Evolutionary conservation across 108 stramenopile species (phyloP).

Genomic region (Chaetoceros muelleri): DNA sequence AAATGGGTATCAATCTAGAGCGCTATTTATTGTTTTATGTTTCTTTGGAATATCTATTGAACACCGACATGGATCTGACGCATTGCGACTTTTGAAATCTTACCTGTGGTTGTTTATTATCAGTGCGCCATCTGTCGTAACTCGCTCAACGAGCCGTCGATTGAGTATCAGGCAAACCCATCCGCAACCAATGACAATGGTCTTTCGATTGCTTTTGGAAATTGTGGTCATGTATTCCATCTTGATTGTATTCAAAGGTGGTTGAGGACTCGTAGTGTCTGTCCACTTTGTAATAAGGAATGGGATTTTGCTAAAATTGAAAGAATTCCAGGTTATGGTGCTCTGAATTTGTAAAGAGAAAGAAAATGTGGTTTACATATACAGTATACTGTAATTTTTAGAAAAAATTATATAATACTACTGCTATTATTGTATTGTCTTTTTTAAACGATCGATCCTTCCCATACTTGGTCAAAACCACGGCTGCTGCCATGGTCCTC

Average conservation of each 20-base stretch:
- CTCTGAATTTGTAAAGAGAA: slow-evolving; percentile 46
- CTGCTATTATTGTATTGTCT: too few relatives aligned
- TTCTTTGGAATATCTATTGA: background rate
- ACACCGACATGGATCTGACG: background rate
- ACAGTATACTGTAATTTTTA: too few relatives aligned
- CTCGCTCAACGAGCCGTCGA: slow-evolving; percentile 96
- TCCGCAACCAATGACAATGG: slow-evolving; percentile 96
- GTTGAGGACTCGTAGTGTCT: slow-evolving; percentile 94
- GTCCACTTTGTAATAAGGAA: slow-evolving; percentile 98
- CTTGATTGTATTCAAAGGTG: slow-evolving; percentile 99
- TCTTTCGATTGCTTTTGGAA: slow-evolving; percentile 95
- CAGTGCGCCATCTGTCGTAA: slow-evolving; percentile 98
- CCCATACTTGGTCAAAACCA: too few relatives aligned
- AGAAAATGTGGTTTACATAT: too few relatives aligned
- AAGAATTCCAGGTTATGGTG: slow-evolving; percentile 87
- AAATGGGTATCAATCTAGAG: too few relatives aligned
- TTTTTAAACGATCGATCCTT: too few relatives aligned
- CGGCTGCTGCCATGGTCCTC: too few relatives aligned
- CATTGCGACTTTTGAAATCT: background rate
- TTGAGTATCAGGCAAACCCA: slow-evolving; percentile 99
- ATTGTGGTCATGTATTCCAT: slow-evolving; percentile 98
- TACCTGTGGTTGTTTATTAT: slow-evolving; percentile 3
- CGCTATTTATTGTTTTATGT: slow-evolving; percentile 2
- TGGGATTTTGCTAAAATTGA: slow-evolving; percentile 99
- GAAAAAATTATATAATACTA: too few relatives aligned